Evolutionary conservation across 139 green algal species (phyloP).

Genomic region (Zygnema cylindricum): DNA sequence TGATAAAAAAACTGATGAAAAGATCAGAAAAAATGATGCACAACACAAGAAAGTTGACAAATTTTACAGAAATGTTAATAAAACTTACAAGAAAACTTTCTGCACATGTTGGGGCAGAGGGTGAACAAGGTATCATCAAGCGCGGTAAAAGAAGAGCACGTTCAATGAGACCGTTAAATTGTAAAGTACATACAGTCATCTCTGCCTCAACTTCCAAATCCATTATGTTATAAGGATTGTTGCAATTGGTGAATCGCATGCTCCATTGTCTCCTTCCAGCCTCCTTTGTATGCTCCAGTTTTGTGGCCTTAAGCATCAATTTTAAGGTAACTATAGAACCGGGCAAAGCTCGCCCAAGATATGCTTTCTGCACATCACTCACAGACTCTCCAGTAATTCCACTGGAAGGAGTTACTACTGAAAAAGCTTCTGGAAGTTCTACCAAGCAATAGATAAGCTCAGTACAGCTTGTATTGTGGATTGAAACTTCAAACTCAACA

Average conservation of each 20-base stretch:
- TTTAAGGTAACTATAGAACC: slow-evolving; percentile 9
- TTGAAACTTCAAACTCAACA: slow-evolving; percentile 14
- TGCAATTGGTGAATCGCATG: neutral
- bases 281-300: slow-evolving; percentile 27
- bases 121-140: neutral
- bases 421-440: neutral
- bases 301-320: neutral
- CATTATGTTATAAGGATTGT: slow-evolving; percentile 6
- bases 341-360: neutral
- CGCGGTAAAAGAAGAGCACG: neutral
- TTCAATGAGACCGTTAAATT: slow-evolving; percentile 12
- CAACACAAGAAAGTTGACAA: no score
- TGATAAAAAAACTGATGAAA: no score
- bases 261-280: neutral
- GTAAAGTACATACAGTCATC: slow-evolving; percentile 12
- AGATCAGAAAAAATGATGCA: no score
- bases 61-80: no score
- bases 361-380: neutral
- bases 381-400: neutral
- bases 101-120: neutral
- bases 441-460: neutral
- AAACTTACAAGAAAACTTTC: neutral
- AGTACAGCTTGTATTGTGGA: neutral
- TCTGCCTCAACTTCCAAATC: slow-evolving; percentile 11
- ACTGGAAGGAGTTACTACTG: neutral